Percentiles rank a stretch among this genome's conserved stretches.
These are phyloP conservation scores for Neonectria sp. DNA, from an alignment of 2,329 filamentous ascomycete genomes.

Conservation along the genomic window DNA sequence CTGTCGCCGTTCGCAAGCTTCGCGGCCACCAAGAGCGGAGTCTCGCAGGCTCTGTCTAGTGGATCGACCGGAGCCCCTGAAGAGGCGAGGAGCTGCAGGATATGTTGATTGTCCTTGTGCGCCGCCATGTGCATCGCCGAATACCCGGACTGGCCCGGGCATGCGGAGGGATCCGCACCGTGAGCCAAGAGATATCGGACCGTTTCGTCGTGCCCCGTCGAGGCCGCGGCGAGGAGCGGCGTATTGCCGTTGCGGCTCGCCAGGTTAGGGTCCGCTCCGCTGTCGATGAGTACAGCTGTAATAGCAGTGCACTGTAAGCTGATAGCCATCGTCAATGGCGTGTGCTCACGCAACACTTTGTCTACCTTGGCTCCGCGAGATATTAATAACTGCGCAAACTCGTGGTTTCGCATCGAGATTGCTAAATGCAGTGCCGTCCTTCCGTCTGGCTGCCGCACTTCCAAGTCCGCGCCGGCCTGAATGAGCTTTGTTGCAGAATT, in stretches of 20 bases:
- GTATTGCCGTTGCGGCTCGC: constrained; percentile 47
- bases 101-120: constrained; percentile 45
- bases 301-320: constrained; percentile 45
- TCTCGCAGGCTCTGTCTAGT: constrained; percentile 44
- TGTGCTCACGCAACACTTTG: constrained; percentile 45
- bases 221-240: constrained; percentile 45
- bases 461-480: constrained; percentile 46
- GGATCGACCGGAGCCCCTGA: constrained; percentile 43
- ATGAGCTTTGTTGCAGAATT: constrained; percentile 42
- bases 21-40: constrained; percentile 47
- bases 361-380: constrained; percentile 47
- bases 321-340: constrained; percentile 48
- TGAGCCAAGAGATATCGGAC: constrained; percentile 47
- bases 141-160: constrained; percentile 44
- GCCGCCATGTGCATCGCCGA: constrained; percentile 49
- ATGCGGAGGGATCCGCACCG: constrained; percentile 42
- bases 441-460: constrained; percentile 44
- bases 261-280: constrained; percentile 45
- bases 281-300: constrained; percentile 46
- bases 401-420: constrained; percentile 48
- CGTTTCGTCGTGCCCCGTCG: constrained; percentile 48
- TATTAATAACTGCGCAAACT: constrained; percentile 46
- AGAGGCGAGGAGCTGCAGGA: constrained; percentile 42
- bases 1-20: constrained; percentile 46
- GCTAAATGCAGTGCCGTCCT: constrained; percentile 48